A percentile compares a stretch with the other conserved stretches of the same genome.
These are phyloP conservation scores for Aspergillus tanneri DNA, from an alignment of 2,329 filamentous ascomycete species.

Conservation along the genomic window DNA sequence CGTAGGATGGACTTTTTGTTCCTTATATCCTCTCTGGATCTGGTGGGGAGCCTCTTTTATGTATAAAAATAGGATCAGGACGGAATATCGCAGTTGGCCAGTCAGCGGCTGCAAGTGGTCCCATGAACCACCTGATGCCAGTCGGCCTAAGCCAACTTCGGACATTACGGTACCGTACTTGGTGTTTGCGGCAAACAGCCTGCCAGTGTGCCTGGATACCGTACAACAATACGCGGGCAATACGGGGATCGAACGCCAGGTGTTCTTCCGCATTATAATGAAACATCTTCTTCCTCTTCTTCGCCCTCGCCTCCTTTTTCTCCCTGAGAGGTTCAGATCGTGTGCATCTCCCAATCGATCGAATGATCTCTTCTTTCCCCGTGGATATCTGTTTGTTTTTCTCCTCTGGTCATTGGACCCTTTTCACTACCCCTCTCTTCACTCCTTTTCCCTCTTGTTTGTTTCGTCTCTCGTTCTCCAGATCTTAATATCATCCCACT, in stretches of 20 bases:
- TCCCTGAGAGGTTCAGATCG: neutral
- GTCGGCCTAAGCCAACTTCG: too few species aligned
- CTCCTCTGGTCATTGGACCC: constrained; percentile 10
- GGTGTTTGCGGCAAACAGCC: neutral
- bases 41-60: too few species aligned
- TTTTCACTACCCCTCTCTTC: constrained; percentile 16
- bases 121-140: too few species aligned
- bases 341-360: neutral
- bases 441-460: constrained; percentile 9
- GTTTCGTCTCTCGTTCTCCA: constrained; percentile 7
- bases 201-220: neutral
- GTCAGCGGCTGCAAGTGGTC: too few species aligned
- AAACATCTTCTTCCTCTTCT: neutral
- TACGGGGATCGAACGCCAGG: neutral
- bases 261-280: neutral
- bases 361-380: constrained; percentile 20
- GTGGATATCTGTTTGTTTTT: constrained; percentile 28
- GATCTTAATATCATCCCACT: neutral
- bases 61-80: too few species aligned
- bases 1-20: too few species aligned
- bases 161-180: too few species aligned
- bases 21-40: too few species aligned
- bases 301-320: neutral
- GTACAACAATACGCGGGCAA: too few species aligned
- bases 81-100: too few species aligned